Base-by-base conservation (phyloP, 805 yeast genomes). In the Yamadazyma takamatsuzukensis region DNA sequence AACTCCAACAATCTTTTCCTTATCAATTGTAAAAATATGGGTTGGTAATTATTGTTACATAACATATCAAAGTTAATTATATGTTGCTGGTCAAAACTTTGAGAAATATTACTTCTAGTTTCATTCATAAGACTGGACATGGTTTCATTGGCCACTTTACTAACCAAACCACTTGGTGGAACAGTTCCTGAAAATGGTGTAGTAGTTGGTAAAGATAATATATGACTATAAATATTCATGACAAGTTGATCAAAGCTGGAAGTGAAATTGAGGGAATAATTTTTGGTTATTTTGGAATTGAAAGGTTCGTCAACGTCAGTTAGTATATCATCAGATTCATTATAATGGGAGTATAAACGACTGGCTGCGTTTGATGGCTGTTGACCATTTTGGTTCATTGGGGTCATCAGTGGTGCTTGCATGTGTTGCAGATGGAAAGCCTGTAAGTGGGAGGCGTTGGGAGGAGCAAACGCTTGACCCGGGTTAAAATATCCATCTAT, bases 81-180 rank as follows among this genome's bases (percentile, higher is more conserved):
- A 25, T 53, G 43, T 32, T 64, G 66, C 6, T 47, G 45, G 43
- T 66, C 72, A 40, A 49, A 66, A 12, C 7, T 11, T 2, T 54
- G 56, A 24, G 37, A 40, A 23, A 47, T 45, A 24, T 40, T 46
- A n/a, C 46, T 34, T 19, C 40, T 30, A 18, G 48, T 45, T 21
- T 34, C 29, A 13, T 37, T 25, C 9, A 61, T 40, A 31, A 64
- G 43, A 29, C 39, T 45, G 23, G 33, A 40, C 60, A 65, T 51
- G 6, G 64, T 59, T 38, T 66, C 71, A 40, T 59, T 59, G 21
- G 70, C 70, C n/a, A 65, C 68, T 37, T 56, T 59, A 24, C 68
- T 58, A 15, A 59, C 70, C 30, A 66, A 48, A 1, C 72, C 72
- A 47, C 66, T 61, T 3, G 72, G 72, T 12, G 72, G 72, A 7